These are phyloP conservation scores for Podila epigama DNA, from an alignment of 192 early-diverging fungal species.

Conservation along the genomic window DNA sequence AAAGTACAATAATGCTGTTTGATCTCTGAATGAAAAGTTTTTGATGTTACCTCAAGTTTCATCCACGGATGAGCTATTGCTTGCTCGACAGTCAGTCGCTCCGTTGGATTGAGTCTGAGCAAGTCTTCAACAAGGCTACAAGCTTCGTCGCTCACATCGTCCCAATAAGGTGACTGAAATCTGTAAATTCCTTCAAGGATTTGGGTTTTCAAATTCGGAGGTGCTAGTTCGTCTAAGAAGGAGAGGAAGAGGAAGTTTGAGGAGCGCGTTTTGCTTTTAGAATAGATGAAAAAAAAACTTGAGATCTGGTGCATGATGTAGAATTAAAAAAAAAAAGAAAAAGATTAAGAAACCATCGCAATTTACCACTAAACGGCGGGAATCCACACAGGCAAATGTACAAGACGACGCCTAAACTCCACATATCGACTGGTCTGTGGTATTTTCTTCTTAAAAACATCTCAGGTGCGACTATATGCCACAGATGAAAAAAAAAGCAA, in stretches of 20 bases:
- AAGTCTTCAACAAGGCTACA: constrained; percentile 33
- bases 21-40: no score
- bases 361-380: constrained; percentile 82
- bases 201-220: constrained; percentile 59
- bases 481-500: neutral
- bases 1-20: no score
- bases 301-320: neutral
- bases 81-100: constrained; percentile 23
- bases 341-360: no score
- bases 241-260: neutral
- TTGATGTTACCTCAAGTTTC: constrained; percentile 41
- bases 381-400: constrained; percentile 92
- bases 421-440: constrained; percentile 84
- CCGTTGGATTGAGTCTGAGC: constrained; percentile 1
- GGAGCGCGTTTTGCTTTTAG: no score
- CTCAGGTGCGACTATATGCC: constrained; percentile 90
- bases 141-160: constrained; percentile 68
- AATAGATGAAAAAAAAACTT: no score
- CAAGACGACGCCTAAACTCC: constrained; percentile 93
- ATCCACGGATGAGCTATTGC: constrained; percentile 41
- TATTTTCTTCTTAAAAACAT: constrained; percentile 77
- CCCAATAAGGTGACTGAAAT: constrained; percentile 86
- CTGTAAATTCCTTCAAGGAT: constrained; percentile 73
- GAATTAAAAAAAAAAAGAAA: neutral
- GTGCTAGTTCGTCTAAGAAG: constrained; percentile 60